Evolutionary conservation across 306 rosid species (phyloP), one percentile per base, ranked within the genome.

Genomic region (Quercus robur): DNA sequence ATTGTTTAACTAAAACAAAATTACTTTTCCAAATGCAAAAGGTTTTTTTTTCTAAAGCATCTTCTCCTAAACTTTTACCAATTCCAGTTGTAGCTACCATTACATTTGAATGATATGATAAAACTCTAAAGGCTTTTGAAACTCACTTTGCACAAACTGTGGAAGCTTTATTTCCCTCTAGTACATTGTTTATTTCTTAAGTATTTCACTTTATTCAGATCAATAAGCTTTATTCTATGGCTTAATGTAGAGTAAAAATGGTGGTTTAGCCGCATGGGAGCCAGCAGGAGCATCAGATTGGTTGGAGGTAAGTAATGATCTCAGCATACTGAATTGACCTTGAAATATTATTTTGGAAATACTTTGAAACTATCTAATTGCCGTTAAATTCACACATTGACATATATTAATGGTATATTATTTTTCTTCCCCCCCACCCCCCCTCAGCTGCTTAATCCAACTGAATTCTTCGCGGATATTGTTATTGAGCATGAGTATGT

Each of bases 211-310:
- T 3, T 8, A 13, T 23, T 55, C 17, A 33, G 41, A 28, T 58
- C 46, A 19, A 71, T 64, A n/a, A 4, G 15, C 25, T 41, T 5
- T 26, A 38, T n/a, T 64, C 5, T 30, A 17, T 14, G 18, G 12
- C 21, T 18, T 54, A n/a, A 30, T 79, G 77, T 58, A 94, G 94
- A 86, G 98, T 86, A 81, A 91, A 75, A 91, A 84, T 4, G 98
- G 98, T 13, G 98, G 98, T 58, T 83, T 90, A 33, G 28, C 94
- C n/a, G 93, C 87, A 0, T 93, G 98, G 97, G 94, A 92, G 74
- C 92, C 91, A 13, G 74, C 90, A 54, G 85, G 86, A 61, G 92
- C 81, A 25, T 84, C 82, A 78, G 85, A 88, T 1, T 91, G 94
- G 97, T 79, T 91, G 54, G 97, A 91, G 78, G 97, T 91, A 80